These are phyloP conservation scores for Tricholoma hemisulphureum DNA, from an alignment of 768 basidiomycete genomes.

Conservation along the genomic window DNA sequence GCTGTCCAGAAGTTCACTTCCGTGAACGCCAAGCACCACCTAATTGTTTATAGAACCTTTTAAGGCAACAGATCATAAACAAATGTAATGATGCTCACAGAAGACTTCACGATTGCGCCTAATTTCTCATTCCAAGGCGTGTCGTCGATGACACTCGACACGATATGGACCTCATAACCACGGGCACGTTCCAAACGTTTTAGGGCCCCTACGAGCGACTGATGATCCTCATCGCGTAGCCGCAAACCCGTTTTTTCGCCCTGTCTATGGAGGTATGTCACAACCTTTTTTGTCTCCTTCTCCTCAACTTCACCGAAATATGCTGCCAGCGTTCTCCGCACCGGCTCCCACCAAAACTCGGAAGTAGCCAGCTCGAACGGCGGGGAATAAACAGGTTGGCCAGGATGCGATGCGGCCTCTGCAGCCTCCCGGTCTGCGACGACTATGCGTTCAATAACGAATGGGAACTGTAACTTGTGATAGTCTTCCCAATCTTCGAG, in stretches of 20 bases:
- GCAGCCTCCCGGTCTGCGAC: slow-evolving; percentile 77
- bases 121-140: slow-evolving; percentile 64
- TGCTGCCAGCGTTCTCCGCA: slow-evolving; percentile 40
- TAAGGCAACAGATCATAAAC: slow-evolving; percentile 7
- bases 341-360: slow-evolving; percentile 69
- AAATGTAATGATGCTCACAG: slow-evolving; percentile 42
- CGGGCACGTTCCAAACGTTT: slow-evolving; percentile 46
- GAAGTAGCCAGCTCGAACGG: slow-evolving; percentile 45
- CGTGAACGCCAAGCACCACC: slow-evolving; percentile 62
- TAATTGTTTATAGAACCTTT: slow-evolving; percentile 21
- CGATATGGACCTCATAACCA: slow-evolving; percentile 55
- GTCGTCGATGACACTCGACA: slow-evolving; percentile 46
- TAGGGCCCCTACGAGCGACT: slow-evolving; percentile 58
- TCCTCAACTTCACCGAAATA: slow-evolving; percentile 40
- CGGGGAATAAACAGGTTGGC: slow-evolving; percentile 43
- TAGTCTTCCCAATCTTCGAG: slow-evolving; percentile 78
- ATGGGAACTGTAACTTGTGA: slow-evolving; percentile 63
- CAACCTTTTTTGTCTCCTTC: slow-evolving; percentile 38
- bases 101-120: slow-evolving; percentile 63
- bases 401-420: slow-evolving; percentile 18
- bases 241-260: slow-evolving; percentile 48
- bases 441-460: slow-evolving; percentile 72
- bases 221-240: slow-evolving; percentile 55
- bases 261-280: slow-evolving; percentile 71
- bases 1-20: slow-evolving; percentile 62